A percentile compares a stretch with the other conserved stretches of the same genome.
Conservation (phyloP, 495 filamentous ascomycete species). For the Patellaria atrata region DNA sequence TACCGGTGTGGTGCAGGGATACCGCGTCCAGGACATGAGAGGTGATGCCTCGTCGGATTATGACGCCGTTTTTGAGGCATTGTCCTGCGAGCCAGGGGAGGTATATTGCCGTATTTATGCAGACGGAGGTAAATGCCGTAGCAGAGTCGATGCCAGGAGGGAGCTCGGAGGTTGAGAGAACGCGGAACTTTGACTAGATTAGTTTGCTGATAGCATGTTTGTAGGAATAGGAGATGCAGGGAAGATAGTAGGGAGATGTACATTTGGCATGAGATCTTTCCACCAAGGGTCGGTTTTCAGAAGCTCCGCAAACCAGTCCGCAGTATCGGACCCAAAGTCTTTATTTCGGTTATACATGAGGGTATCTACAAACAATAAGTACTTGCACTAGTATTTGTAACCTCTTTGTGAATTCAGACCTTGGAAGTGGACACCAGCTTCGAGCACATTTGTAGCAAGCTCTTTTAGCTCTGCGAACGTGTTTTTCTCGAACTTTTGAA, state of each 20-base stretch:
- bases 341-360: conserved; percentile 50
- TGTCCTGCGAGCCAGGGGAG: conserved; percentile 69
- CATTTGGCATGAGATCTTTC: conserved; percentile 57
- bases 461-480: conserved; percentile 30
- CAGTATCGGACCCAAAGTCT: conserved; percentile 37
- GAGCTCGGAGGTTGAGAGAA: conserved; percentile 39
- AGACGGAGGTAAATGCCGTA: conserved; percentile 64
- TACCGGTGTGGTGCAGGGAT: conserved; percentile 44
- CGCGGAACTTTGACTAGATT: conserved; percentile 19
- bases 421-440: conserved; percentile 83
- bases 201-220: not conserved
- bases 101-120: conserved; percentile 83
- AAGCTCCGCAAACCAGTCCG: conserved; percentile 45
- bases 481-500: conserved; percentile 36
- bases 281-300: conserved; percentile 68
- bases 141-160: conserved; percentile 49
- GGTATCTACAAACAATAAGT: conserved; percentile 29
- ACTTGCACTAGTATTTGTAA: not conserved
- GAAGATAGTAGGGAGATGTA: conserved; percentile 27
- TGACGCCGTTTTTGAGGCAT: conserved; percentile 54
- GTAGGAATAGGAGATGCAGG: not conserved
- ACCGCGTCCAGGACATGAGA: conserved; percentile 62
- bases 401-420: conserved; percentile 34
- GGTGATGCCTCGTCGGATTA: conserved; percentile 45
- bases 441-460: conserved; percentile 52